Base-by-base conservation (phyloP, 768 basidiomycete genomes). In the Tylopilus felleus region DNA sequence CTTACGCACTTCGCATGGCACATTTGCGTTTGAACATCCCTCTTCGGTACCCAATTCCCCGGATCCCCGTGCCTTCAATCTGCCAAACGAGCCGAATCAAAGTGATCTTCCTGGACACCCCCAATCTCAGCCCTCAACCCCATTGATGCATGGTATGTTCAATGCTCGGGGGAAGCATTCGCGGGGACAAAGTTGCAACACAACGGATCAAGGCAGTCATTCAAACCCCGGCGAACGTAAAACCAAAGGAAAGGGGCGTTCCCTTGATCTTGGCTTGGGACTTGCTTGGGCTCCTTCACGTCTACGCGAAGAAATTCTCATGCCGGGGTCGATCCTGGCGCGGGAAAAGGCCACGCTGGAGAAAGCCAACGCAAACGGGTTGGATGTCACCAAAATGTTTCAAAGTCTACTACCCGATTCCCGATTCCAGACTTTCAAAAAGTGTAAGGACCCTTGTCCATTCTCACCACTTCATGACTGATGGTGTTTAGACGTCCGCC, bases 271-370 rank as follows among this genome's bases (percentile, higher is more conserved):
- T 9, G 82, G 83, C 2, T 67, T 89, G 16, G 85, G 85, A 6
- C 74, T 90, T 40, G 72, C 84, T 14, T 89, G 88, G 88, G 88
- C 87, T 4, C 84, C 88, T 21, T 77, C 78, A 31, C 84, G 75
- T 57, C 75, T 90, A 56, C 77, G 79, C 47, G 85, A 88, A 65
- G 83, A 84, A 38, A 80, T 83, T n/a, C 68, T 90, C 31, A 66
- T 86, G 56, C 82, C 82, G 3, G 69, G 69, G 6, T 51, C 49
- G 23, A 64, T 59, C 52, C 64, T 59, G 62, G 57, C 55, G 57
- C 72, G 60, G 66, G 67, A 69, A 50, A 68, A 64, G 38, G 58
- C 52, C 10, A 67, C 60, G 59, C 44, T 59, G 41, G 63, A 62
- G 19, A 60, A 59, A 35, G 52, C 23, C 25, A 57, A 28, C n/a